phyloP scores from a whole-genome alignment of 1,284 basidiomycete species.

The Microbotryum lychnidis-dioicae region DNA sequence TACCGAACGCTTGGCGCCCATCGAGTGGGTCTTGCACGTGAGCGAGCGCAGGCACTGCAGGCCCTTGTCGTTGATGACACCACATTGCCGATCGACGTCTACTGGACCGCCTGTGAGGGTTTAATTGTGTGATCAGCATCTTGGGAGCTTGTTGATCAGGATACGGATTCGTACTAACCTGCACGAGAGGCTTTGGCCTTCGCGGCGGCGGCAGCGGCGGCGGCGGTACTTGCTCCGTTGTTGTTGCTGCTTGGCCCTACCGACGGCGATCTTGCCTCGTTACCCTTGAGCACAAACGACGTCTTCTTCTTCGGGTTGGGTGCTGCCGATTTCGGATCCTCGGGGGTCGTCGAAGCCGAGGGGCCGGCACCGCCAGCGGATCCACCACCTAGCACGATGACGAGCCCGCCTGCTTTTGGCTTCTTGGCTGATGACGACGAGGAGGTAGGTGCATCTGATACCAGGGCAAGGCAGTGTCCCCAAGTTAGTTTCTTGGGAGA shows the following conservation, averaged over 20 bases:
- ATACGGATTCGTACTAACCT: background rate
- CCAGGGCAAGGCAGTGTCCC: background rate
- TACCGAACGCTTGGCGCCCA: conserved; percentile 92
- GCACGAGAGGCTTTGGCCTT: conserved; percentile 46
- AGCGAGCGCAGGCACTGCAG: conserved; percentile 91
- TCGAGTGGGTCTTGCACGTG: conserved; percentile 96
- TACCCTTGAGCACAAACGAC: background rate
- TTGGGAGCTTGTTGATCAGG: background rate
- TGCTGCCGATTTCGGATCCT: conserved; percentile 44
- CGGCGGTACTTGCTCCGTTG: background rate
- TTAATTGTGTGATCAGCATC: background rate
- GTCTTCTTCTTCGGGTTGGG: conserved; percentile 14
- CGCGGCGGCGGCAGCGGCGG: conserved; percentile 21
- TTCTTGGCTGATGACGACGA: conserved; percentile 1
- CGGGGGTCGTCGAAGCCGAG: conserved; percentile 17
- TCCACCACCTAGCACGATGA: conserved; percentile 19
- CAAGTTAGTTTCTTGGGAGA: background rate
- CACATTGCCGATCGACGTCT: conserved; percentile 87
- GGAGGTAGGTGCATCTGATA: background rate
- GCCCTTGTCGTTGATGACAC: conserved; percentile 93
- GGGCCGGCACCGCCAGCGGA: too few relatives aligned
- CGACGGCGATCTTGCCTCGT: too few relatives aligned
- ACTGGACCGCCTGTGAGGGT: conserved; percentile 52
- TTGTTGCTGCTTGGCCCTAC: too few relatives aligned
- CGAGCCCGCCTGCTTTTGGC: conserved; percentile 6